These are phyloP conservation scores for Trichoderma asperellum DNA, from an alignment of 2,329 filamentous ascomycete species.

Conservation along the genomic window DNA sequence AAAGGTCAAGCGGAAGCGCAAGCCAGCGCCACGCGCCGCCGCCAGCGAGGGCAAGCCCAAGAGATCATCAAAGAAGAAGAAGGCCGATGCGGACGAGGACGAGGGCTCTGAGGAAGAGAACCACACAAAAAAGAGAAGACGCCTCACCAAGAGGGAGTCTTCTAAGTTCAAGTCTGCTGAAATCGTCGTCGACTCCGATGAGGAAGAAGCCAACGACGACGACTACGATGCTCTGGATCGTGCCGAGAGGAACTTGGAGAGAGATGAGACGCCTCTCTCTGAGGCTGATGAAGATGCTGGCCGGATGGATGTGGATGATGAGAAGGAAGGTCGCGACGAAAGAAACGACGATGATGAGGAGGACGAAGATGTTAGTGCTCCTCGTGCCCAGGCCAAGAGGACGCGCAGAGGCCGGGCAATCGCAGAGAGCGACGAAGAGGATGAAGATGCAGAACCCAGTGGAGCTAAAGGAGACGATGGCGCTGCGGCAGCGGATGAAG, in stretches of 20 bases:
- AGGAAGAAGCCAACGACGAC: conserved; percentile 55
- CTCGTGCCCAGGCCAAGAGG: conserved; percentile 51
- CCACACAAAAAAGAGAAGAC: conserved; percentile 65
- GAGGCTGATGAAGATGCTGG: conserved; percentile 45
- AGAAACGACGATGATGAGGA: conserved; percentile 57
- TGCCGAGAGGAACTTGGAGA: conserved; percentile 49
- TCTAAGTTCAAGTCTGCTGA: conserved; percentile 85
- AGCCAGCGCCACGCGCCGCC: conserved; percentile 45
- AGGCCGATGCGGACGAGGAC: conserved; percentile 46
- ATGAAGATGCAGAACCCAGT: conserved; percentile 44
- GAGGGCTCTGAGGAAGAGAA: conserved; percentile 49
- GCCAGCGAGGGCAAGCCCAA: conserved; percentile 49
- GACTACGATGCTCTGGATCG: conserved; percentile 51
- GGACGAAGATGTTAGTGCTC: conserved; percentile 51
- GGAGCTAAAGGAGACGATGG: conserved; percentile 37
- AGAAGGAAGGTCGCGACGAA: conserved; percentile 48
- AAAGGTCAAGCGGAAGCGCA: conserved; percentile 77
- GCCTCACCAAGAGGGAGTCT: conserved; percentile 54
- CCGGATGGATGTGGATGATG: conserved; percentile 58
- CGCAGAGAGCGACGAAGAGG: conserved; percentile 58
- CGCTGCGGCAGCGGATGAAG: conserved; percentile 37
- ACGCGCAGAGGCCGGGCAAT: conserved; percentile 56
- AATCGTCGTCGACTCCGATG: conserved; percentile 78
- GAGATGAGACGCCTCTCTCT: conserved; percentile 43
- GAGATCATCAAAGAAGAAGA: conserved; percentile 64